Base-by-base conservation (phyloP, 1,139 yeast species). In the Suhomyces coccinellae region DNA sequence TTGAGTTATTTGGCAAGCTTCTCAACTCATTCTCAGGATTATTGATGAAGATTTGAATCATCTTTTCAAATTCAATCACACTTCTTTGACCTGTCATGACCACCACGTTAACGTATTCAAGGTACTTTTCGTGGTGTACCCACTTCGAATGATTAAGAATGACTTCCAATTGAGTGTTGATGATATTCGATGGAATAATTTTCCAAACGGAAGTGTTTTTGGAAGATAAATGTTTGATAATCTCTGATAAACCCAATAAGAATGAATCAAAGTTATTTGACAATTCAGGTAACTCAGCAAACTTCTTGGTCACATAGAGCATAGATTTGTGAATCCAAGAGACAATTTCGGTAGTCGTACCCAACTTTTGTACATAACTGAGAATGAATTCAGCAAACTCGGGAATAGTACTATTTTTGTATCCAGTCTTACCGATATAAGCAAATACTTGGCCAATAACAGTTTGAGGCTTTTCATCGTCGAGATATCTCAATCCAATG, bases 81-180 rank as follows among this genome's bases (percentile, higher is more conserved):
- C 64, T 63, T 26, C 65, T 63, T 12, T 62, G 53, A 1, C 73
- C 71, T 1, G 73, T 55, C 24, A 74, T 58, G 5, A 73, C 53
- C 16, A 76, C 33, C 8, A 77, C 55, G 31, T 67, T 62, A 5
- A 70, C 65, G 53, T 82, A 78, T 38, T 71, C 66, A 49, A 87
- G 59, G 13, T 61, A 61, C 1, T 55, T 57, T 14, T 65, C 57
- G n/a, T 64, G 52, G 14, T 50, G 44, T 3, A 79, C 57, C 85
- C 88, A 86, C 38, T 65, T 58, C 9, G 61, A 52, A 29, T 72
- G 73, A 4, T 67, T 65, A 20, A 85, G 67, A 4, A 85, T 61
- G 13, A 80, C 88, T 59, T 88, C 95, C 30, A 87, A 62, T 52
- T 86, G 86, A 0, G 95, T 70, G 52, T 86, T 84, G 12, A 87